These are phyloP conservation scores for Colletotrichum incanum DNA, from an alignment of 2,329 filamentous ascomycete species.

Conservation along the genomic window DNA sequence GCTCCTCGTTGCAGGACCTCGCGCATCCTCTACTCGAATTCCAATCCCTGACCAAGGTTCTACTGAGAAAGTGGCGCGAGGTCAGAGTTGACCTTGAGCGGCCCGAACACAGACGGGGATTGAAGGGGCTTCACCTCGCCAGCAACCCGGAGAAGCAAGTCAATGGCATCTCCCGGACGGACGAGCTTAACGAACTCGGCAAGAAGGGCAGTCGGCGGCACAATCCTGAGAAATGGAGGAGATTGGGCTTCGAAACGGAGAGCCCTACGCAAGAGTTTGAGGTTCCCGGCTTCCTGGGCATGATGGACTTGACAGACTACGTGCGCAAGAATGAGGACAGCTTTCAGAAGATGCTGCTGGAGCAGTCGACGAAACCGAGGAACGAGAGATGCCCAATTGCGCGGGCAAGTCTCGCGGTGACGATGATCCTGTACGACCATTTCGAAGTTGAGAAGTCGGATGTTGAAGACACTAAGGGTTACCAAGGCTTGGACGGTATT, in stretches of 20 bases:
- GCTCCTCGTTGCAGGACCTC: slow-evolving; percentile 90
- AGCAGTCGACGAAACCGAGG: slow-evolving; percentile 83
- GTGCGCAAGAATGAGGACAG: slow-evolving; percentile 92
- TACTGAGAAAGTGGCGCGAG: slow-evolving; percentile 90
- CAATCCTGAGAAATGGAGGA: slow-evolving; percentile 92
- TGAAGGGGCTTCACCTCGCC: slow-evolving; percentile 88
- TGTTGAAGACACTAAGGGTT: slow-evolving; percentile 82
- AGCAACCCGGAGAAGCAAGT: slow-evolving; percentile 78
- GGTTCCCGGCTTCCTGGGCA: slow-evolving; percentile 87
- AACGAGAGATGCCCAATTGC: slow-evolving; percentile 89
- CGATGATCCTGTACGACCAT: slow-evolving; percentile 91
- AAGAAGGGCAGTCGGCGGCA: slow-evolving; percentile 79
- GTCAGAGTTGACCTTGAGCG: slow-evolving; percentile 88
- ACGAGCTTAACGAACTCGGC: slow-evolving; percentile 55
- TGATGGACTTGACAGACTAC: slow-evolving; percentile 98
- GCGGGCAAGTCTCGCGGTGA: slow-evolving; percentile 88
- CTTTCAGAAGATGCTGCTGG: slow-evolving; percentile 92
- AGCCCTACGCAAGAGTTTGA: slow-evolving; percentile 90
- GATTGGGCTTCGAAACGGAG: slow-evolving; percentile 92
- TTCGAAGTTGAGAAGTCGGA: slow-evolving; percentile 93
- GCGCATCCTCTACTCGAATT: slow-evolving; percentile 94
- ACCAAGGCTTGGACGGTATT: slow-evolving; percentile 80
- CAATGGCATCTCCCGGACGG: slow-evolving; percentile 56
- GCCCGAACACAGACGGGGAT: slow-evolving; percentile 87
- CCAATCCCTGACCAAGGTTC: slow-evolving; percentile 89